Base-by-base conservation (phyloP, 805 yeast species). In the Starmerella stellata region DNA sequence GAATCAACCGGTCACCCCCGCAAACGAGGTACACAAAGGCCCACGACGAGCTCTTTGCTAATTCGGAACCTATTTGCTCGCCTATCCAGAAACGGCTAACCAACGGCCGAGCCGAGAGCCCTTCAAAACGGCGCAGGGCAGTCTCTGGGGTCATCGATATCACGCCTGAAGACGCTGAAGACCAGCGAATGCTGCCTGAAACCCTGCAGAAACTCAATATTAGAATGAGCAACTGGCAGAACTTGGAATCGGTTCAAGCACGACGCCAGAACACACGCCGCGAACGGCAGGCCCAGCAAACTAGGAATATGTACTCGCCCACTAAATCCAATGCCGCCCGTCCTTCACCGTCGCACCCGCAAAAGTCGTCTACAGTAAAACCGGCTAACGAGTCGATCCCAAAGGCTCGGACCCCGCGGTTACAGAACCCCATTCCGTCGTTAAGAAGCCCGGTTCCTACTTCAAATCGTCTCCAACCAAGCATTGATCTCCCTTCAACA, bases 61-160 rank as follows among this genome's bases (percentile, higher is more conserved):
- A 29, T 29, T 29, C 32, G 14, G 32, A 29, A 5, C 32, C 32
- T 29, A 29, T 29, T 15, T 5, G 32, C 8, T 29, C 32, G 19
- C 32, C 32, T 15, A 13, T 17, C 15, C 32, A 29, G 16, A 29
- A 29, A 29, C 32, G 32, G 7, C 9, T 8, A 7, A 29, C 32
- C 14, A 5, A 7, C 8, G 32, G 32, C 19, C 32, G 28, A 13
- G 37, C 16, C 7, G 37, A 34, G 30, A 34, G 37, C 19, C 37
- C 37, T 23, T 23, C 37, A 8, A 34, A 34, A 19, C 28, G 37
- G 9, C 37, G 37, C 9, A 11, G 37, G 5, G 24, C 8, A 5
- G 24, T 20, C 15, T 20, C 17, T 8, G 37, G 37, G 19, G 15
- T n/a, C 27, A 20, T 18, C 5, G 19, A 11, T 11, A 13, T 18